phyloP scores from a whole-genome alignment of 2,329 filamentous ascomycete genomes.

The Aspergillus hortae region DNA sequence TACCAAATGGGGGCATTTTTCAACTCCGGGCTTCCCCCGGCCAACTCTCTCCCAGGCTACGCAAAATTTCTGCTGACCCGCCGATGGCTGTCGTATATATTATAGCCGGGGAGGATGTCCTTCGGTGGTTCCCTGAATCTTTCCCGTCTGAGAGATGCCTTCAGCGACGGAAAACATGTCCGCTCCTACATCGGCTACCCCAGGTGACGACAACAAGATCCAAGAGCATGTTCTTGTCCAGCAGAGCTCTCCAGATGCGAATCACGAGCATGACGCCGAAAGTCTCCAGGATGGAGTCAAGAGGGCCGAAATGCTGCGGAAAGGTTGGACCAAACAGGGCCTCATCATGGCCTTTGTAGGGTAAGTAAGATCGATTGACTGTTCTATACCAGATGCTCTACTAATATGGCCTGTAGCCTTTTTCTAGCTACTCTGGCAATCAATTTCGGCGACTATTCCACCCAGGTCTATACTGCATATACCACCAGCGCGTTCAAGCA shows the following conservation, averaged over 20 bases:
- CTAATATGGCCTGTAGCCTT: slow-evolving; percentile 4
- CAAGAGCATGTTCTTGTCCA: background rate
- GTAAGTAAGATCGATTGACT: slow-evolving; percentile 4
- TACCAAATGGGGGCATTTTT: background rate
- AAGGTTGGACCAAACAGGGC: slow-evolving; percentile 17
- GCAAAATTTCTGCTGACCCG: background rate
- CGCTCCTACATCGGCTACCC: background rate
- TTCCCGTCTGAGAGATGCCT: background rate
- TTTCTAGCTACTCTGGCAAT: slow-evolving; percentile 18
- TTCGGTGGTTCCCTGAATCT: background rate
- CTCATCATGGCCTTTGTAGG: slow-evolving; percentile 17
- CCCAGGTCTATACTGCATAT: slow-evolving; percentile 19
- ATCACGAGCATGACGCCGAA: slow-evolving; percentile 4
- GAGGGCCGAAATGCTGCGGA: slow-evolving; percentile 17
- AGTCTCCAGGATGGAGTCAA: slow-evolving; percentile 19
- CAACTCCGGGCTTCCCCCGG: background rate
- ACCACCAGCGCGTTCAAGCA: slow-evolving; percentile 22
- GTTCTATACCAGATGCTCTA: no score
- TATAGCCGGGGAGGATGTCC: background rate
- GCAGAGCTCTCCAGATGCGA: slow-evolving; percentile 1
- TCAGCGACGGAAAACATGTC: background rate
- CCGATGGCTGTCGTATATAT: background rate
- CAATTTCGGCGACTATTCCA: slow-evolving; percentile 20
- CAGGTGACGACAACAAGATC: background rate
- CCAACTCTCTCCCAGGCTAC: background rate